Percentiles rank a stretch among this genome's conserved stretches.
phyloP scores from a whole-genome alignment of 2,329 filamentous ascomycete genomes.

The Ophiognomonia clavigignenti-juglandacearum region DNA sequence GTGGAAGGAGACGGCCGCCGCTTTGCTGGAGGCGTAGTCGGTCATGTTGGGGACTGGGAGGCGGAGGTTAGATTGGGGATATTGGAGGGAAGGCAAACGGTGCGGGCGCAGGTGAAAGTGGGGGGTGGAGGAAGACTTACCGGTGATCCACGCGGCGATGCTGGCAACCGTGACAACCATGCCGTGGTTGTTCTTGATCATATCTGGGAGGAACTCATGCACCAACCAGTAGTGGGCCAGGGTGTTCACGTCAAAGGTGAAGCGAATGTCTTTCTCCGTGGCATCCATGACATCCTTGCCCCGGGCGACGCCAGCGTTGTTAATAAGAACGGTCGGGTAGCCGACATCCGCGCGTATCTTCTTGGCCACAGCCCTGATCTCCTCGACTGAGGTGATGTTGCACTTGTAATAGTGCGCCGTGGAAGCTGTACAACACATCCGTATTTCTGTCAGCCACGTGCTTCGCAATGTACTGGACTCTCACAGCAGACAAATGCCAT shows the following conservation, averaged over 20 bases:
- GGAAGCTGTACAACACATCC: constrained; percentile 28
- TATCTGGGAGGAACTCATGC: constrained; percentile 62
- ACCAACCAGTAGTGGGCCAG: constrained; percentile 63
- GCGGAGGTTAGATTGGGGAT: neutral
- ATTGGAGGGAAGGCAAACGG: too few species aligned
- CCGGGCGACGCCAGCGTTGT: constrained; percentile 63
- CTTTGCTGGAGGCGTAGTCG: constrained; percentile 64
- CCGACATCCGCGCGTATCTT: constrained; percentile 53
- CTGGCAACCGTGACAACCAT: constrained; percentile 69
- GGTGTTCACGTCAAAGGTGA: constrained; percentile 68
- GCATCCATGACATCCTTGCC: constrained; percentile 57
- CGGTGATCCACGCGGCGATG: constrained; percentile 54
- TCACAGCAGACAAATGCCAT: too few species aligned
- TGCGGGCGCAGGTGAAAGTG: too few species aligned
- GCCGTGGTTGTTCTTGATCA: constrained; percentile 62
- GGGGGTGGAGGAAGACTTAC: constrained; percentile 5
- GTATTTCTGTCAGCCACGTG: constrained; percentile 16
- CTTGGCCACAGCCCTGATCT: constrained; percentile 46
- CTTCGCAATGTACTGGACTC: too few species aligned
- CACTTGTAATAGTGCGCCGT: constrained; percentile 65
- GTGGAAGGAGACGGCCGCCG: constrained; percentile 62
- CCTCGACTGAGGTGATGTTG: constrained; percentile 58
- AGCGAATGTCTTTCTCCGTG: constrained; percentile 53
- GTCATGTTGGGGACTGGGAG: constrained; percentile 52
- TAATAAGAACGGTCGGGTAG: constrained; percentile 64